phyloP scores from a whole-genome alignment of 345 rosid genomes.

The Acer saccharum region DNA sequence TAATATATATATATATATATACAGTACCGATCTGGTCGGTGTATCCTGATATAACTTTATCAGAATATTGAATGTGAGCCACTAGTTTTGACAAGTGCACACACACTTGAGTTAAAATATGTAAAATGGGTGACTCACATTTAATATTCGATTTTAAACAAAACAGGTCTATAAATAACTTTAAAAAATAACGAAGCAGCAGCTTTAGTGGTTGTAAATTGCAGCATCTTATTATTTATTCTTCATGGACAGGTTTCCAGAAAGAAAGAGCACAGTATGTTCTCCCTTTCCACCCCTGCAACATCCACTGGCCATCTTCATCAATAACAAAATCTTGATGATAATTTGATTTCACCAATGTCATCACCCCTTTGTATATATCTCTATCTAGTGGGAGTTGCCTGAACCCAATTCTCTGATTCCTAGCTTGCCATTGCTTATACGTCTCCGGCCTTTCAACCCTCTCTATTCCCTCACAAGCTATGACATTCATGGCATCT shows the following conservation, averaged over 20 bases:
- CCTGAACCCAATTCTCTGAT: conserved; percentile 62
- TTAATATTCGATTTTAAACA: too few species aligned
- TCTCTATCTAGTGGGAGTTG: conserved; percentile 50
- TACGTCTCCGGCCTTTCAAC: conserved; percentile 75
- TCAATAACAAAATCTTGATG: conserved; percentile 69
- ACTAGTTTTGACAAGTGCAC: too few species aligned
- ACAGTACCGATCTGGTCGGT: too few species aligned
- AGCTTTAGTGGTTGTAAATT: neutral
- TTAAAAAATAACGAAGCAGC: too few species aligned
- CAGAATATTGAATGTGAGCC: too few species aligned
- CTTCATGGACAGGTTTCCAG: conserved; percentile 60
- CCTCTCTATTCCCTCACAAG: conserved; percentile 73
- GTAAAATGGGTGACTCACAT: too few species aligned
- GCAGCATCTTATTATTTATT: neutral
- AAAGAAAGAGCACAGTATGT: conserved; percentile 60
- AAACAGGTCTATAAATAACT: too few species aligned
- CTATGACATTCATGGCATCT: conserved; percentile 73
- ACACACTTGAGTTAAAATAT: too few species aligned
- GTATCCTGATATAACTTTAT: too few species aligned
- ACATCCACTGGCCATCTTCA: conserved; percentile 74
- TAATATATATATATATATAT: too few species aligned
- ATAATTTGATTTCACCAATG: conserved; percentile 44
- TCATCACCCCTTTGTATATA: conserved; percentile 46
- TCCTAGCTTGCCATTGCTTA: conserved; percentile 51
- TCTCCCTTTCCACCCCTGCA: conserved; percentile 93